phyloP scores from a whole-genome alignment of 306 rosid genomes.

The Lathyrus sativus region DNA sequence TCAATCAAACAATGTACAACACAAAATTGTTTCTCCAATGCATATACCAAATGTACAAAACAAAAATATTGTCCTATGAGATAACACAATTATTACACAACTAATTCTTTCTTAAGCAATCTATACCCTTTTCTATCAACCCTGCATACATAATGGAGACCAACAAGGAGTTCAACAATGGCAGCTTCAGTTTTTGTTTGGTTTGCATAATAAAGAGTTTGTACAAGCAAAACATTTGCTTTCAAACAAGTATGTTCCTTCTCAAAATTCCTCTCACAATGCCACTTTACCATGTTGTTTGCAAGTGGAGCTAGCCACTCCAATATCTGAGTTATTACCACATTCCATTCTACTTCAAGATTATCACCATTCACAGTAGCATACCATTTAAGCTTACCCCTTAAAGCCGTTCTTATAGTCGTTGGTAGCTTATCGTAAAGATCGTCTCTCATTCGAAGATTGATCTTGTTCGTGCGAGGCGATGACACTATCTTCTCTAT shows the following conservation, averaged over 20 bases:
- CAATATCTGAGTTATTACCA: slow-evolving; percentile 47
- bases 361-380: slow-evolving; percentile 39
- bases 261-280: slow-evolving; percentile 73
- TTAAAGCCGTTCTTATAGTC: slow-evolving; percentile 51
- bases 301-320: slow-evolving; percentile 87
- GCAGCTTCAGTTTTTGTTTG: slow-evolving; percentile 75
- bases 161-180: slow-evolving; percentile 73
- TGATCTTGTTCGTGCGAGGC: slow-evolving; percentile 44
- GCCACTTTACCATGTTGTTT: slow-evolving; percentile 72
- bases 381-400: slow-evolving; percentile 58
- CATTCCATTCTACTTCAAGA: slow-evolving; percentile 55
- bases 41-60: background rate
- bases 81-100: slow-evolving; percentile 15
- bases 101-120: slow-evolving; percentile 25
- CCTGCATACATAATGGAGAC: slow-evolving; percentile 64
- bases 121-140: slow-evolving; percentile 26
- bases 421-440: slow-evolving; percentile 67
- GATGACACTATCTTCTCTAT: slow-evolving; percentile 64
- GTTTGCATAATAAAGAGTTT: slow-evolving; percentile 76
- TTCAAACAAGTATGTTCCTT: slow-evolving; percentile 49
- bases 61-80: slow-evolving; percentile 3
- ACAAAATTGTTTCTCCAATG: background rate
- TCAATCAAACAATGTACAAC: slow-evolving; percentile 9
- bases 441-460: slow-evolving; percentile 53
- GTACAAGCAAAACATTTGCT: slow-evolving; percentile 61